Base-by-base conservation (phyloP, 1,139 yeast genomes). In the Zhuliangozyma blackwelliae region DNA sequence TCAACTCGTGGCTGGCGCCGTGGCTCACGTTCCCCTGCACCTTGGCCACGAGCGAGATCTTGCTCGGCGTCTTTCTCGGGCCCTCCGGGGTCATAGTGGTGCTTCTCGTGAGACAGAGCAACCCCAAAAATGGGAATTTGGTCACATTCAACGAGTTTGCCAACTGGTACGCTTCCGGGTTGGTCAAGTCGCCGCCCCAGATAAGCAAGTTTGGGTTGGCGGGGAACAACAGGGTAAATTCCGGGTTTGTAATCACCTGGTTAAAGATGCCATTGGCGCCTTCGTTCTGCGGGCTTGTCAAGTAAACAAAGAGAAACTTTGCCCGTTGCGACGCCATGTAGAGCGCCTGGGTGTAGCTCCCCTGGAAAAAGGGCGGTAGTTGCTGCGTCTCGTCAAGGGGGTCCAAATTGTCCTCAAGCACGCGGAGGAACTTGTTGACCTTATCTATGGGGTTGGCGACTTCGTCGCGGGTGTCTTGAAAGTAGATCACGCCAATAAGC, bases 161-260 rank as follows among this genome's bases (percentile, higher is more conserved):
- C 11, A 88, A 79, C 51, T 88, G 95, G 52, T 79, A 82, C 1
- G 94, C 87, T 58, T 92, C 97, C 10, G 89, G 78, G 43, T 82
- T 79, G 11, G 78, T 74, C 25, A 85, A 77, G 54, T 86, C 85
- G 7, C 97, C 96, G 27, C 94, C 95, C 97, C 97, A 92, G 5
- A 88, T 64, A 3, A 88, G 51, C 3, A 81, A 57, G 32, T 73
- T 65, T 36, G 72, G 72, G 37, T 76, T 75, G 26, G 63, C 63
- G 11, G 45, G 40, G 33, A 86, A 61, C 34, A 82, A 62, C 8
- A 63, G 61, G 7, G 76, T 61, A 39, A 88, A 79, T 26, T 61
- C 61, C 1, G 72, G 72, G 45, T 77, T 68, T 28, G 80, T 63
- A 31, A 89, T 59, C 4, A 85, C 71, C 10, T 72, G 68, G n/a